Base-by-base conservation (phyloP, 1,139 yeast species). In the Eremothecium coryli region DNA sequence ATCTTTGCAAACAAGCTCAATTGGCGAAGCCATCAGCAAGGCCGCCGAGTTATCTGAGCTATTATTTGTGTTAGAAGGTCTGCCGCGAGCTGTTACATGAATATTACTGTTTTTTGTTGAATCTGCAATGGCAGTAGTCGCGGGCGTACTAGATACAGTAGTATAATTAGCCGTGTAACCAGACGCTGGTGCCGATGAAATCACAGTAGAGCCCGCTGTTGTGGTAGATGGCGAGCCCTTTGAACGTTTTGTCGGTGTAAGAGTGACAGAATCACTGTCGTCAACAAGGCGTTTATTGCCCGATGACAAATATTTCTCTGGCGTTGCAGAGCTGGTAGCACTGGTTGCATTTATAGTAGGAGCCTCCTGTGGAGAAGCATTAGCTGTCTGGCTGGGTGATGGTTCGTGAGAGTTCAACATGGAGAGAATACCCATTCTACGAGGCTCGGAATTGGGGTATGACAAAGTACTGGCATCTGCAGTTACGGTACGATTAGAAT, bases 1-100 rank as follows among this genome's bases (percentile, higher is more conserved):
- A 26, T 50, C 53, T 16, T 45, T 47, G 31, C 58, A 54, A 8
- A 52, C 38, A 10, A 54, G 41, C 37, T 54, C 58, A 12, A 54
- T 51, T 6, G 58, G 56, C 5, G 56, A 46, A 7, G 49, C 52
- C 23, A 46, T 34, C 18, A 49, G 31, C 17, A 48, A 26, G 2
- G 52, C 43, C 3, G 49, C 39, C 5, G 44, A 36, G 31, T 39
- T 40, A 28, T 38, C 43, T 5, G 36, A 36, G 10, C 41, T 35
- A 30, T 39, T 40, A 29, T 28, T 36, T 20, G 37, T 36, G 14
- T 37, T 37, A 16, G 39, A 35, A 10, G 43, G 41, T 22, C 43
- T 35, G 7, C 42, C 41, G 12, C 30, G 30, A 4, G 14, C 21
- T 16, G 30, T 10, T n/a, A 18, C 22, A n/a, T 27, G 30, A 10